Conservation (phyloP, 805 yeast species). For the Wickerhamomyces strasburgensis region DNA sequence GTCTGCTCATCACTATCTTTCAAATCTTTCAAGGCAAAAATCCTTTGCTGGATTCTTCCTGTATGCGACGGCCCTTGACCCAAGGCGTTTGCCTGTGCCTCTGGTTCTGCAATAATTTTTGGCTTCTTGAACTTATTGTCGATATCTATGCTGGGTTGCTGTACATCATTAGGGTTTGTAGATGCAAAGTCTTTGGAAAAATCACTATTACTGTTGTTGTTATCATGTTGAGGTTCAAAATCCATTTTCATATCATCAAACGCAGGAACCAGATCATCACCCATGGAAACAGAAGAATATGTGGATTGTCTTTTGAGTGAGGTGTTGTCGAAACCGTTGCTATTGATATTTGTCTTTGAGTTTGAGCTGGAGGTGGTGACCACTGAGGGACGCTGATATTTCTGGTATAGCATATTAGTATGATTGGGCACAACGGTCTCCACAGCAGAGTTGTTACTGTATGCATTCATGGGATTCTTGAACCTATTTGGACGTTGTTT, state of each 20-base stretch:
- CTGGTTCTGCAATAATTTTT: too few relatives aligned
- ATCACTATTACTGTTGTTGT: not conserved
- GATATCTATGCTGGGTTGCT: too few relatives aligned
- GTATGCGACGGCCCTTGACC: not conserved
- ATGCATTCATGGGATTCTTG: constrained; percentile 21
- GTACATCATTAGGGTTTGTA: too few relatives aligned
- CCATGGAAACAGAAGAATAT: constrained; percentile 15
- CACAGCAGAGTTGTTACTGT: constrained; percentile 10
- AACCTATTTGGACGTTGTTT: constrained; percentile 5
- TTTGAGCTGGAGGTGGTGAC: not conserved
- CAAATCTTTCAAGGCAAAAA: constrained; percentile 16
- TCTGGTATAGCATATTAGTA: constrained; percentile 13
- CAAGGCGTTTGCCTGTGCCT: too few relatives aligned
- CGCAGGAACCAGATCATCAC: constrained; percentile 22
- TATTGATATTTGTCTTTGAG: not conserved
- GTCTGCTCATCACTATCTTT: constrained; percentile 9
- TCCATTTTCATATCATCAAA: constrained; percentile 23
- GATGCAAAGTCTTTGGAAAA: not conserved
- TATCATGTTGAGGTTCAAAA: too few relatives aligned
- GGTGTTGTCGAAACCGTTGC: constrained; percentile 1
- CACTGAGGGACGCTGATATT: constrained; percentile 12
- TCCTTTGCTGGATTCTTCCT: constrained; percentile 24
- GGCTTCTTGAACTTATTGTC: too few relatives aligned
- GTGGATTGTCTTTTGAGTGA: constrained; percentile 4
- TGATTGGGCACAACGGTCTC: constrained; percentile 21